Evolutionary conservation across 306 rosid species (phyloP).

Genomic region (Malus orientalis): DNA sequence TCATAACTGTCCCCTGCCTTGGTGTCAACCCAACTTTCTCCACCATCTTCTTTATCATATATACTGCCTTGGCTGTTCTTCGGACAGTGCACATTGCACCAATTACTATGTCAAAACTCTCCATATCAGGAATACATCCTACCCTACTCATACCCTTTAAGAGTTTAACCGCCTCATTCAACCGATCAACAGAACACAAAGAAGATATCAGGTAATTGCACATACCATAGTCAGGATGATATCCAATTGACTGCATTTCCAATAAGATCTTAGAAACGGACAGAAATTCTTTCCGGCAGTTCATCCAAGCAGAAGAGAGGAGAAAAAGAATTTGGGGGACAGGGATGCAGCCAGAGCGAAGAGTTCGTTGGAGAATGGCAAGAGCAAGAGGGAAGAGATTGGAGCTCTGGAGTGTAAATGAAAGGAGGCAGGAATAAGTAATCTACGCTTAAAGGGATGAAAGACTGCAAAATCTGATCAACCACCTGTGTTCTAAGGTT

Average conservation of each 20-base stretch:
- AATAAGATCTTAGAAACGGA: slow-evolving; percentile 45
- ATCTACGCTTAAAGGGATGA: slow-evolving; percentile 39
- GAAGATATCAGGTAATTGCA: slow-evolving; percentile 57
- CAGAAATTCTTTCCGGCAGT: slow-evolving; percentile 21
- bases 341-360: slow-evolving; percentile 67
- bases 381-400: slow-evolving; percentile 59
- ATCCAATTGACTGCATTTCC: slow-evolving; percentile 67
- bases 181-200: slow-evolving; percentile 40
- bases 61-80: slow-evolving; percentile 45
- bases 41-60: slow-evolving; percentile 43
- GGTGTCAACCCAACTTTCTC: slow-evolving; percentile 38
- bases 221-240: slow-evolving; percentile 50
- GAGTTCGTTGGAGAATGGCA: slow-evolving; percentile 48
- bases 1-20: slow-evolving; percentile 37
- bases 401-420: slow-evolving; percentile 51
- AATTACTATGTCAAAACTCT: slow-evolving; percentile 43
- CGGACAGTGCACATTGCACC: slow-evolving; percentile 49
- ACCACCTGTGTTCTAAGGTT: slow-evolving; percentile 36
- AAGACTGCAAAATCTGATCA: slow-evolving; percentile 73
- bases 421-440: slow-evolving; percentile 48
- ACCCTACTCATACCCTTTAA: slow-evolving; percentile 64
- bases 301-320: slow-evolving; percentile 63
- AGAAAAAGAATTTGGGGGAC: slow-evolving; percentile 54
- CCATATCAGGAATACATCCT: slow-evolving; percentile 65
- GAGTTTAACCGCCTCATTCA: slow-evolving; percentile 39